Evolutionary conservation across 2,329 filamentous ascomycete species (phyloP).

Genomic region (Diaporthe amygdali): DNA sequence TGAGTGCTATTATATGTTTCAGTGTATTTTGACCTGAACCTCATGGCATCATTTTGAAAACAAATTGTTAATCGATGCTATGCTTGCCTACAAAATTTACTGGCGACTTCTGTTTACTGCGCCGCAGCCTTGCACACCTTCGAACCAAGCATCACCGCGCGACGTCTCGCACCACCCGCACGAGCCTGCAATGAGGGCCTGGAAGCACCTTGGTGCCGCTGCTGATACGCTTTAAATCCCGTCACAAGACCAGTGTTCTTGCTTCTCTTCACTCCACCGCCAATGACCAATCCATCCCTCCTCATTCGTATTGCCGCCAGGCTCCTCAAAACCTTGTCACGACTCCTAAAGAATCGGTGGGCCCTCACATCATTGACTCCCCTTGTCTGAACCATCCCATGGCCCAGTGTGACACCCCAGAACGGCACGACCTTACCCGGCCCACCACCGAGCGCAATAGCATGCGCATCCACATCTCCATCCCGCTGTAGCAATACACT

Average conservation of each 20-base stretch:
- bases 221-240: conserved; percentile 32
- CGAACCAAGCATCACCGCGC: no score
- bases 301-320: conserved; percentile 42
- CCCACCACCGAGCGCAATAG: conserved; percentile 48
- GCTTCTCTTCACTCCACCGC: conserved; percentile 47
- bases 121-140: not conserved
- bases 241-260: conserved; percentile 43
- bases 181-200: not conserved
- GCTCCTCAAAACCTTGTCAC: conserved; percentile 45
- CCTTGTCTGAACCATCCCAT: conserved; percentile 47
- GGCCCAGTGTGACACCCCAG: conserved; percentile 64
- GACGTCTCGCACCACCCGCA: not conserved
- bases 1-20: no score
- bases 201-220: not conserved
- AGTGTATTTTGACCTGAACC: no score
- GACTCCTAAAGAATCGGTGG: conserved; percentile 62
- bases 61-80: no score
- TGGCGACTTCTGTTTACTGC: no score
- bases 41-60: no score
- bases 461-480: conserved; percentile 50
- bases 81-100: no score
- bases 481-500: conserved; percentile 60
- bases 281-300: conserved; percentile 47
- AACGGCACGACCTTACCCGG: not conserved
- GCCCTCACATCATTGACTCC: conserved; percentile 47